Evolutionary conservation across 495 filamentous ascomycete species (phyloP).

Genomic region (Viridothelium virens): DNA sequence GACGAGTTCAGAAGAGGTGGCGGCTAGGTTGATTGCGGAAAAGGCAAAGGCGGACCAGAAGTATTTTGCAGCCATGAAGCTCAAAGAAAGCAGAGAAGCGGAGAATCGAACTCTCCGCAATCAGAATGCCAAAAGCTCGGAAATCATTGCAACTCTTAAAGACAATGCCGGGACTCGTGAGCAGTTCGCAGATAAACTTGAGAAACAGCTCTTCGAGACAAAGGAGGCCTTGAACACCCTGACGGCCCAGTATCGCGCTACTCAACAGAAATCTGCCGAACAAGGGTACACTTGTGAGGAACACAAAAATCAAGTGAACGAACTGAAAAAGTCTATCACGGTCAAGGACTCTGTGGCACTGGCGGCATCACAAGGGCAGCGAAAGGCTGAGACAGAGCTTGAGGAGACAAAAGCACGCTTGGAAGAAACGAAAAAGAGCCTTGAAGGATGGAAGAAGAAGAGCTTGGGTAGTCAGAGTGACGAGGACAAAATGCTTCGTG

Average conservation of each 20-base stretch:
- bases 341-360: conserved; percentile 59
- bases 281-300: conserved; percentile 58
- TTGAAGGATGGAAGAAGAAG: conserved; percentile 76
- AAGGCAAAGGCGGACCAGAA: conserved; percentile 97
- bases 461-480: conserved; percentile 68
- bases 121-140: conserved; percentile 83
- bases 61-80: conserved; percentile 90
- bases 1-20: conserved; percentile 65
- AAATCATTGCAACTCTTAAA: conserved; percentile 88
- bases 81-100: conserved; percentile 69
- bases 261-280: conserved; percentile 65
- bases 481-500: conserved; percentile 74
- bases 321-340: conserved; percentile 62
- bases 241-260: conserved; percentile 57
- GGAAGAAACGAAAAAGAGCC: conserved; percentile 63
- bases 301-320: conserved; percentile 64
- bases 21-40: conserved; percentile 67
- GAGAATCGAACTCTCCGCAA: conserved; percentile 69
- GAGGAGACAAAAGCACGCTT: conserved; percentile 65
- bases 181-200: conserved; percentile 67
- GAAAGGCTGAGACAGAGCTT: conserved; percentile 65
- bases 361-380: conserved; percentile 49
- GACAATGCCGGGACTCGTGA: conserved; percentile 61
- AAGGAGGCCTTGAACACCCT: conserved; percentile 63
- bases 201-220: conserved; percentile 79